These are phyloP conservation scores for Pleurotus sapidus DNA, from an alignment of 768 basidiomycete species.

Conservation along the genomic window DNA sequence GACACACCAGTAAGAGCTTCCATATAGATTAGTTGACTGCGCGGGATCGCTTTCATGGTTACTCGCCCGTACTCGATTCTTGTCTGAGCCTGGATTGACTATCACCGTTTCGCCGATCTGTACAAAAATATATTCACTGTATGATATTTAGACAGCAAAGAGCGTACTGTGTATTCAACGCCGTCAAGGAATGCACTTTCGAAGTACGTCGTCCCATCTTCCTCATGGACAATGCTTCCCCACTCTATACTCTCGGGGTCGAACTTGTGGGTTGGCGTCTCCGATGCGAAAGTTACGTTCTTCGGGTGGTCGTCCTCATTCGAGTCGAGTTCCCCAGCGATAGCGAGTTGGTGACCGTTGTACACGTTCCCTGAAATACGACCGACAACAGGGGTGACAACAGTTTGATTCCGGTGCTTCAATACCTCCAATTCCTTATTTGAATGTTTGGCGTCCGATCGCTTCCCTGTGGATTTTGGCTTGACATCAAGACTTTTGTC, in stretches of 20 bases:
- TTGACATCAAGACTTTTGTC: neutral
- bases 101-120: constrained; percentile 65
- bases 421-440: constrained; percentile 23
- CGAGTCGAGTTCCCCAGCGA: constrained; percentile 24
- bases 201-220: constrained; percentile 32
- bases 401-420: constrained; percentile 27
- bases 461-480: neutral
- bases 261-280: constrained; percentile 25
- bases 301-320: constrained; percentile 25
- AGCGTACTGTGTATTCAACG: constrained; percentile 47
- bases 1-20: constrained; percentile 61
- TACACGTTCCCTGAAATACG: constrained; percentile 38
- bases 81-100: constrained; percentile 56
- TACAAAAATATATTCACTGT: neutral
- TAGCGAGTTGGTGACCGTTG: constrained; percentile 41
- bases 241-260: constrained; percentile 34
- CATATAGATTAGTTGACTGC: constrained; percentile 51
- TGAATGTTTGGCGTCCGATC: constrained; percentile 15
- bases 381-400: constrained; percentile 46
- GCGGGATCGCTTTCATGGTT: constrained; percentile 37
- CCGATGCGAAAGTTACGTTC: constrained; percentile 22
- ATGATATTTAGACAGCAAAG: neutral
- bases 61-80: constrained; percentile 34
- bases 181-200: constrained; percentile 53
- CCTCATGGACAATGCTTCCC: constrained; percentile 17